A percentile compares a stretch with the other conserved stretches of the same genome.
phyloP scores from a whole-genome alignment of 441 rosid genomes.

The Corymbia citriodora region DNA sequence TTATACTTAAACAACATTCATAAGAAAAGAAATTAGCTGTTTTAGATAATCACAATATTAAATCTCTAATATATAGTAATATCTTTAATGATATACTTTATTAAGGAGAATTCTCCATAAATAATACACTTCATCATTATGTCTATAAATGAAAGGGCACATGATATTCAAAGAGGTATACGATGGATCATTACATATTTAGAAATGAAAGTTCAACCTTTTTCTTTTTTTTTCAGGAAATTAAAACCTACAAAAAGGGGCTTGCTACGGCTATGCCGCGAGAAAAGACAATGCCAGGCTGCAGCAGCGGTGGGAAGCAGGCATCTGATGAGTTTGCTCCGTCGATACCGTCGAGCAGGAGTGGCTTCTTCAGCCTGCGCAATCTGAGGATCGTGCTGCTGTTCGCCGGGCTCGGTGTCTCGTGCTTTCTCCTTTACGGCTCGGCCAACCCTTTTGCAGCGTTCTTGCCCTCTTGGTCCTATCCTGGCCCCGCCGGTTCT shows the following conservation, averaged over 20 bases:
- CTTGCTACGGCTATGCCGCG: no score
- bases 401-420: neutral
- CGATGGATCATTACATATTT: no score
- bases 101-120: no score
- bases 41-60: no score
- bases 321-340: neutral
- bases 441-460: neutral
- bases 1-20: no score
- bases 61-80: no score
- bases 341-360: neutral
- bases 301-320: neutral
- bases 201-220: no score
- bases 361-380: neutral
- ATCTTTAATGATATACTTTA: no score
- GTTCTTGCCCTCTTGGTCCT: neutral
- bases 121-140: no score
- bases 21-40: no score
- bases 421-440: neutral
- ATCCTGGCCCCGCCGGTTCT: neutral
- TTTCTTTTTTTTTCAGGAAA: neutral
- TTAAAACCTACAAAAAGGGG: neutral
- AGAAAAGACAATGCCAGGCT: neutral
- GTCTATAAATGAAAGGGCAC: neutral
- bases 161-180: neutral
- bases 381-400: neutral